Conservation (phyloP, 2,329 filamentous ascomycete species). For the Leptographium flavum region DNA sequence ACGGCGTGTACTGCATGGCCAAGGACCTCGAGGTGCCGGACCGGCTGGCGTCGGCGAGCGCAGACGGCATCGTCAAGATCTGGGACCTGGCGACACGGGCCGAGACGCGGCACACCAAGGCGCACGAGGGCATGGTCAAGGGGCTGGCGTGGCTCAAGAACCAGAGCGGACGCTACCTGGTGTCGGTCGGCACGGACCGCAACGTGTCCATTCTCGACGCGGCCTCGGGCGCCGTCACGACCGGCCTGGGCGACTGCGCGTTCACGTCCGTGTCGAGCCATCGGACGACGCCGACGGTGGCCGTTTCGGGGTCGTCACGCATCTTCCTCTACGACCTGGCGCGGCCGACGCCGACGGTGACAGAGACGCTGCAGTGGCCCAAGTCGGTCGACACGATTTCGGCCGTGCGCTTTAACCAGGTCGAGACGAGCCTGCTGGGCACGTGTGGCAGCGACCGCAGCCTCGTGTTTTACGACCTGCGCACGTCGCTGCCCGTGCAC, state of each 20-base stretch:
- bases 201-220: conserved; percentile 88
- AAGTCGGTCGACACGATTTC: conserved; percentile 71
- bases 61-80: conserved; percentile 82
- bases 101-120: conserved; percentile 61
- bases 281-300: conserved; percentile 8
- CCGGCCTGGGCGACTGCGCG: conserved; percentile 69
- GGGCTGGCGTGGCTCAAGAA: conserved; percentile 80
- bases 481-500: conserved; percentile 69
- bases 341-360: conserved; percentile 6
- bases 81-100: conserved; percentile 47
- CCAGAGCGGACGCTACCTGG: conserved; percentile 21
- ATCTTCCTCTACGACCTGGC: conserved; percentile 11
- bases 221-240: conserved; percentile 67
- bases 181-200: conserved; percentile 51
- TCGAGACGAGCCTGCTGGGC: conserved; percentile 80
- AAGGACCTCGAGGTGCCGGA: conserved; percentile 66
- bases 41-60: conserved; percentile 67
- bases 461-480: conserved; percentile 81
- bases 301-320: conserved; percentile 10
- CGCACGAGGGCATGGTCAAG: conserved; percentile 90
- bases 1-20: conserved; percentile 71
- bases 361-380: conserved; percentile 12
- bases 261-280: conserved; percentile 43
- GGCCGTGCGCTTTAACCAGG: conserved; percentile 78
- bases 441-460: conserved; percentile 76